These are phyloP conservation scores for Draba incana DNA, from an alignment of 345 rosid species.

Conservation along the genomic window DNA sequence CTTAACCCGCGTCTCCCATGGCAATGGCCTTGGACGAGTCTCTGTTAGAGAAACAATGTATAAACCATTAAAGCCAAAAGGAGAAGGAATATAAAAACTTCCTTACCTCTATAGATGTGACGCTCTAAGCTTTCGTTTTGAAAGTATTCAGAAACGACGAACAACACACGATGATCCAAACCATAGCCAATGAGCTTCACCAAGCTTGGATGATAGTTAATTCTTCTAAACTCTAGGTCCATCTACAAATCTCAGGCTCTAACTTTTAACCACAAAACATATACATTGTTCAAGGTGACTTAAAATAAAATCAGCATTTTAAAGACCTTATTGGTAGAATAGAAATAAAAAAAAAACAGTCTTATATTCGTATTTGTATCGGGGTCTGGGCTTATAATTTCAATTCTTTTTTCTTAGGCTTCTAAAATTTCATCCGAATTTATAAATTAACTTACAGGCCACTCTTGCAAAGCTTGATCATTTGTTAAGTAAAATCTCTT, in stretches of 20 bases:
- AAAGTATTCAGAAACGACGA: conserved; percentile 13
- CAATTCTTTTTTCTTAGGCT: no score
- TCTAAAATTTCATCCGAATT: no score
- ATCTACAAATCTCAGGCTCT: neutral
- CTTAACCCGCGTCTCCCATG: conserved; percentile 20
- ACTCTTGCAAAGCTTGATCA: conserved; percentile 5
- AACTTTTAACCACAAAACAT: no score
- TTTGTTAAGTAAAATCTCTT: neutral
- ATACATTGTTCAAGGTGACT: no score
- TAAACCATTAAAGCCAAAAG: neutral
- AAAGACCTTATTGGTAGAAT: no score
- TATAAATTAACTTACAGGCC: conserved; percentile 14
- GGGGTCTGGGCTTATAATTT: no score
- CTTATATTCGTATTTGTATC: no score
- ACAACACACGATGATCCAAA: neutral
- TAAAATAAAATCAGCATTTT: no score
- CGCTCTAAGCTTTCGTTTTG: conserved; percentile 7
- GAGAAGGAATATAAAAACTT: neutral
- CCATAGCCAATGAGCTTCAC: conserved; percentile 19
- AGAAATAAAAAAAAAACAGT: no score
- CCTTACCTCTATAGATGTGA: neutral
- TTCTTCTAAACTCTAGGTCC: conserved; percentile 1
- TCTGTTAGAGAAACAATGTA: neutral
- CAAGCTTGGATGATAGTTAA: conserved; percentile 1
- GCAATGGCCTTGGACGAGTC: conserved; percentile 16